Conservation (phyloP, 805 yeast species). For the Yarrowia yakushimensis region DNA sequence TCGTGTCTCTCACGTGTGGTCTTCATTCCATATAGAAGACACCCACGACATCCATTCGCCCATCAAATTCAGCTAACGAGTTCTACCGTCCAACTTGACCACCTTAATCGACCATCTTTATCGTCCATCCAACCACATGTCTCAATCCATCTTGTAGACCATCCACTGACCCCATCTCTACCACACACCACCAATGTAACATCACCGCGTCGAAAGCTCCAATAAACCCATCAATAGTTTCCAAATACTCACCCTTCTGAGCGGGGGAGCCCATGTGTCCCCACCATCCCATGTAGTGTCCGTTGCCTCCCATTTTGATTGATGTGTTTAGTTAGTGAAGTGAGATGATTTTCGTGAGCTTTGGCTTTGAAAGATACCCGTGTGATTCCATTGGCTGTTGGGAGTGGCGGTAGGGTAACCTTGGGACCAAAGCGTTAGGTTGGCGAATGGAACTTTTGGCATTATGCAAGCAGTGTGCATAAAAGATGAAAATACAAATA, state of each 20-base stretch:
- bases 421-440: not conserved
- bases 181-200: too few relatives aligned
- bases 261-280: conserved; percentile 64
- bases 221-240: not conserved
- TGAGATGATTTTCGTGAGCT: conserved; percentile 22
- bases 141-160: too few relatives aligned
- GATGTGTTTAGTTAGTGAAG: conserved; percentile 23
- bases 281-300: conserved; percentile 96
- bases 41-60: too few relatives aligned
- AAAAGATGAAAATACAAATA: too few relatives aligned
- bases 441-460: not conserved
- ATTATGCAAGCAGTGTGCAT: not conserved
- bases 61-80: too few relatives aligned
- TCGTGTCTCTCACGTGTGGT: too few relatives aligned
- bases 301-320: conserved; percentile 60
- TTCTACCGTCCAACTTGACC: too few relatives aligned
- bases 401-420: conserved; percentile 8
- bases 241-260: conserved; percentile 30
- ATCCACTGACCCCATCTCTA: too few relatives aligned
- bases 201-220: not conserved
- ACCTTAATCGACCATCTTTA: too few relatives aligned
- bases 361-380: conserved; percentile 20
- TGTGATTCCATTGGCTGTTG: conserved; percentile 6
- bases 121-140: too few relatives aligned
- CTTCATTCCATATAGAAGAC: too few relatives aligned